phyloP scores from a whole-genome alignment of 495 filamentous ascomycete genomes.

The Xylona heveae region DNA sequence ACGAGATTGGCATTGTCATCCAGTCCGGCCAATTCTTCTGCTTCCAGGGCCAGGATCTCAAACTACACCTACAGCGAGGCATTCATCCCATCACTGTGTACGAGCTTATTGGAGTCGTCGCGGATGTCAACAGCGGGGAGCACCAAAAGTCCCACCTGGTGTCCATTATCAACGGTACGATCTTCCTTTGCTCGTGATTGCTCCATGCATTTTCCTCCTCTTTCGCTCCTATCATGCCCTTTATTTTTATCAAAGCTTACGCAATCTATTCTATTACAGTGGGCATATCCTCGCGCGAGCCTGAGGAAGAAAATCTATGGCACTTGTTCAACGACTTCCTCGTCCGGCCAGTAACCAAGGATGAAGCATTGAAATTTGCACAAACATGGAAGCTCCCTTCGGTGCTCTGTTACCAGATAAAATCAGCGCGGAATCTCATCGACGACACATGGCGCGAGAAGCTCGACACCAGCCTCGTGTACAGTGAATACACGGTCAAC shows the following conservation, averaged over 20 bases:
- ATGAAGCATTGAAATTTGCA: conserved; percentile 76
- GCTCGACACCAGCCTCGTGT: conserved; percentile 67
- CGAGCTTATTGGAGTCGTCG: conserved; percentile 75
- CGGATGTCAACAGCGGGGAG: conserved; percentile 66
- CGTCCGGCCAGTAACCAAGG: conserved; percentile 52
- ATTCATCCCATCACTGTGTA: conserved; percentile 60
- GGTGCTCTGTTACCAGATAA: conserved; percentile 67
- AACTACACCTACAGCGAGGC: conserved; percentile 38
- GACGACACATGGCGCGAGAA: conserved; percentile 70
- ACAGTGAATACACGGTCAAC: conserved; percentile 31
- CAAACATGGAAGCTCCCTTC: conserved; percentile 79
- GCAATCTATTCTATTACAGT: conserved; percentile 32
- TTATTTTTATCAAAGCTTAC: too few species aligned
- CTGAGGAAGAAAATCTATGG: conserved; percentile 44
- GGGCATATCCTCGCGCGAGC: conserved; percentile 36
- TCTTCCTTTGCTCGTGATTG: too few species aligned
- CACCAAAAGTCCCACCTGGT: conserved; percentile 81
- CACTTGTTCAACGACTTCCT: conserved; percentile 95
- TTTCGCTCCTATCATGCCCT: too few species aligned
- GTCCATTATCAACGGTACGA: conserved; percentile 60
- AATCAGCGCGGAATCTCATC: conserved; percentile 46
- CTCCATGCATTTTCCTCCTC: too few species aligned
- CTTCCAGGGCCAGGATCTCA: conserved; percentile 71
- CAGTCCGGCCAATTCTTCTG: conserved; percentile 69
- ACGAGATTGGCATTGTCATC: conserved; percentile 74